phyloP scores from a whole-genome alignment of 176 grass and related monocot genomes.

The Musa troglodytarum region DNA sequence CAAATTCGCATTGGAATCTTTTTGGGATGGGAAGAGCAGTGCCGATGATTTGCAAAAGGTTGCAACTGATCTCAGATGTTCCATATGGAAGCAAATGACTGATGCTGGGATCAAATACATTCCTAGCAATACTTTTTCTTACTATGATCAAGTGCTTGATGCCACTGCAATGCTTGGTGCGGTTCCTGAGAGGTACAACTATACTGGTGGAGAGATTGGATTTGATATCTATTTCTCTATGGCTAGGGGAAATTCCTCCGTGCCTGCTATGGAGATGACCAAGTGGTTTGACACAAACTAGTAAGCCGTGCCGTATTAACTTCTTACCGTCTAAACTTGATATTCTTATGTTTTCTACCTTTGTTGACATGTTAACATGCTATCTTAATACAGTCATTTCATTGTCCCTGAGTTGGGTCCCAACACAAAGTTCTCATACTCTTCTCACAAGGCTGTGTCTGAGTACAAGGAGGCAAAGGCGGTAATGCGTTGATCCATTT shows the following conservation, averaged over 20 bases:
- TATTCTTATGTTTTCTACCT: background rate
- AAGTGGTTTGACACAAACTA: slow-evolving; percentile 99
- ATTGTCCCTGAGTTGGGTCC: slow-evolving; percentile 2
- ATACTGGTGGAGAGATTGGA: slow-evolving; percentile 66
- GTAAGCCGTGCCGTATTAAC: slow-evolving; percentile 36
- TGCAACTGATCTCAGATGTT: slow-evolving; percentile 57
- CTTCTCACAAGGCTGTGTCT: background rate
- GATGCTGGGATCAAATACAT: slow-evolving; percentile 90
- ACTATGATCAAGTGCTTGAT: slow-evolving; percentile 95
- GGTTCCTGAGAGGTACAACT: slow-evolving; percentile 76
- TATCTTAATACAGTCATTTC: background rate
- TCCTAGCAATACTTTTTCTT: slow-evolving; percentile 87
- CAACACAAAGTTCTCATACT: background rate
- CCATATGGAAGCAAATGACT: slow-evolving; percentile 93
- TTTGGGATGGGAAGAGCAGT: slow-evolving; percentile 88
- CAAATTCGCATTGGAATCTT: slow-evolving; percentile 89
- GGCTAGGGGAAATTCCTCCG: slow-evolving; percentile 90
- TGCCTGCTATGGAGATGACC: slow-evolving; percentile 98
- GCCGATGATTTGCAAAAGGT: slow-evolving; percentile 83
- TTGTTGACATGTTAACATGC: background rate
- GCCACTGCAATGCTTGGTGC: slow-evolving; percentile 73
- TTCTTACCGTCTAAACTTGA: background rate
- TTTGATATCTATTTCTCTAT: slow-evolving; percentile 86
- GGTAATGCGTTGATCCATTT: background rate
- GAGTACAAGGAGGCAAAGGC: background rate